These are phyloP conservation scores for Vaccinium macrocarpon DNA, from an alignment of 148 eudicot species.

Conservation along the genomic window DNA sequence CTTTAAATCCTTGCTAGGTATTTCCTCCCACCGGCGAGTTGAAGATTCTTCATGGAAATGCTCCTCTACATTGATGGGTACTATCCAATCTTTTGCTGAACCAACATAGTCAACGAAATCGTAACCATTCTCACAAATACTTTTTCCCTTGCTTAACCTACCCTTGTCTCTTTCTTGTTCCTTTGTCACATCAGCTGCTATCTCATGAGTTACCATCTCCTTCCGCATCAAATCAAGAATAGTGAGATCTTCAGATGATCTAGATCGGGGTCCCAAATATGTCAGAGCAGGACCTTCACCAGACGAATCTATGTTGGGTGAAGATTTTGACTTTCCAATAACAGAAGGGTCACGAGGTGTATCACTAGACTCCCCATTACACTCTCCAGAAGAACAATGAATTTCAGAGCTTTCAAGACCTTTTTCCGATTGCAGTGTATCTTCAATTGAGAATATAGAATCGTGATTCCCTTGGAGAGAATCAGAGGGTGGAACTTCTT, in stretches of 20 bases:
- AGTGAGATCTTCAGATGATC: constrained; percentile 57
- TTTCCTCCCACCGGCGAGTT: constrained; percentile 31
- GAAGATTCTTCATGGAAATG: constrained; percentile 38
- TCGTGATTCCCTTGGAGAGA: constrained; percentile 40
- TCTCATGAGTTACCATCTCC: constrained; percentile 29
- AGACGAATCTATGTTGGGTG: constrained; percentile 49
- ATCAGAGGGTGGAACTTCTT: constrained; percentile 31
- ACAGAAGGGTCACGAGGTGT: constrained; percentile 28
- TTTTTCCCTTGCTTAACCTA: constrained; percentile 27
- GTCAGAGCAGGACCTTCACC: constrained; percentile 15
- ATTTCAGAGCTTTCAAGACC: constrained; percentile 25
- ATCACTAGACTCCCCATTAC: constrained; percentile 25
- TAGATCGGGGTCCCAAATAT: constrained; percentile 22
- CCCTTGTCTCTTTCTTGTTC: constrained; percentile 28
- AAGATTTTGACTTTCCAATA: constrained; percentile 55
- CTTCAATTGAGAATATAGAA: constrained; percentile 41
- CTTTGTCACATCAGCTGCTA: constrained; percentile 13
- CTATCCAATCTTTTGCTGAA: constrained; percentile 80
- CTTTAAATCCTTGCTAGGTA: constrained; percentile 52
- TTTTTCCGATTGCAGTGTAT: constrained; percentile 36
- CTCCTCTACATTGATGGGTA: constrained; percentile 38
- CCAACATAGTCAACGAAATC: constrained; percentile 54
- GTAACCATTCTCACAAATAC: constrained; percentile 41
- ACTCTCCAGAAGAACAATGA: constrained; percentile 26
- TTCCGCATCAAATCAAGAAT: constrained; percentile 31